These are phyloP conservation scores for Coriolopsis trogii DNA, from an alignment of 1,284 basidiomycete genomes.

Conservation along the genomic window DNA sequence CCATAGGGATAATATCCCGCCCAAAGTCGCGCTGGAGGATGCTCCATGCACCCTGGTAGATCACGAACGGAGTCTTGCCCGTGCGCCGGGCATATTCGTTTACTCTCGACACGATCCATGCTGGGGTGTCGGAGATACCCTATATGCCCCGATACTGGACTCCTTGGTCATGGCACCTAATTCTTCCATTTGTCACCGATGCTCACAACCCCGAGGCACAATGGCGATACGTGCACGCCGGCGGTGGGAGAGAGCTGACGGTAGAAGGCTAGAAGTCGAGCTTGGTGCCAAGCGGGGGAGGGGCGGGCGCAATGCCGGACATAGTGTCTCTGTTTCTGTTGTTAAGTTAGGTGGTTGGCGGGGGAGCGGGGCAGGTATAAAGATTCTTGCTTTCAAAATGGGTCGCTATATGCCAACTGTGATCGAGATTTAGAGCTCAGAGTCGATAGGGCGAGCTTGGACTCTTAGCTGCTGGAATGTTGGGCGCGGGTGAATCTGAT, in stretches of 20 bases:
- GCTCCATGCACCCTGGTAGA: conserved; percentile 55
- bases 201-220: conserved; percentile 54
- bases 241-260: conserved; percentile 15
- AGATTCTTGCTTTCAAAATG: too few relatives aligned
- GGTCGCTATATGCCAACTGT: too few relatives aligned
- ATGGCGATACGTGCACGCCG: conserved; percentile 11
- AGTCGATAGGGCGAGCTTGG: too few relatives aligned
- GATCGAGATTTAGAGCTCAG: too few relatives aligned
- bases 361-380: too few relatives aligned
- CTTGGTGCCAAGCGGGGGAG: too few relatives aligned
- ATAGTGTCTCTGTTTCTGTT: too few relatives aligned
- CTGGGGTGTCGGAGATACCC: conserved; percentile 46
- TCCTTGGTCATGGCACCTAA: conserved; percentile 44
- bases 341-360: too few relatives aligned
- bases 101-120: conserved; percentile 54
- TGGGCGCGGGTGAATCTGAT: too few relatives aligned
- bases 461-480: too few relatives aligned
- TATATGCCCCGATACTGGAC: conserved; percentile 4
- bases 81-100: conserved; percentile 53
- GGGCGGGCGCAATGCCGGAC: too few relatives aligned
- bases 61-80: conserved; percentile 48
- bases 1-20: conserved; percentile 57
- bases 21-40: conserved; percentile 48
- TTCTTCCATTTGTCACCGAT: conserved; percentile 49
- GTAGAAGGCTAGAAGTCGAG: conserved; percentile 15